phyloP scores from a whole-genome alignment of 768 basidiomycete species.

The Termitomyces titanicus region DNA sequence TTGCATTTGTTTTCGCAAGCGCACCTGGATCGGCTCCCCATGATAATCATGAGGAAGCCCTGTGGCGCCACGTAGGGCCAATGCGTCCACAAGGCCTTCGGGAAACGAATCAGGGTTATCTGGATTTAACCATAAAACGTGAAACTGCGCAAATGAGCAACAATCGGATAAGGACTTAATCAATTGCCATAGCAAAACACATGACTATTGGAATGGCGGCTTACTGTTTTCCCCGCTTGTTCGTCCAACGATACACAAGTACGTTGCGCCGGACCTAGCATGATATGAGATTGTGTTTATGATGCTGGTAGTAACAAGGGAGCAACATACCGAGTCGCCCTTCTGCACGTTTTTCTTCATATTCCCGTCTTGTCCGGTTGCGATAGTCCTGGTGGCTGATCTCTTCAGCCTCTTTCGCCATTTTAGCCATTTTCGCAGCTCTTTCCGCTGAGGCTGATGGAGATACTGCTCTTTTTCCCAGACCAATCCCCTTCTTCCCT shows the following conservation, averaged over 20 bases:
- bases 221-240: slow-evolving; percentile 55
- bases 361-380: slow-evolving; percentile 67
- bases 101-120: slow-evolving; percentile 64
- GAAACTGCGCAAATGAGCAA: slow-evolving; percentile 50
- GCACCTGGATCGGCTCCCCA: slow-evolving; percentile 38
- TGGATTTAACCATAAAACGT: slow-evolving; percentile 77
- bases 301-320: neutral
- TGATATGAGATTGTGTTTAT: neutral
- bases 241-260: slow-evolving; percentile 79
- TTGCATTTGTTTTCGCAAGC: slow-evolving; percentile 72
- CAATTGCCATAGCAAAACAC: slow-evolving; percentile 2
- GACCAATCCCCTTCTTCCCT: slow-evolving; percentile 81
- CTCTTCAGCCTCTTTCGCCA: slow-evolving; percentile 69
- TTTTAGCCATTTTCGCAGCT: slow-evolving; percentile 73
- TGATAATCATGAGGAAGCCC: slow-evolving; percentile 20
- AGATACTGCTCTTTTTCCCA: slow-evolving; percentile 64
- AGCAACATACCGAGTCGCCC: slow-evolving; percentile 48
- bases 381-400: slow-evolving; percentile 58
- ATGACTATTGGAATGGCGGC: neutral
- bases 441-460: slow-evolving; percentile 58
- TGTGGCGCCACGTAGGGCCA: slow-evolving; percentile 36
- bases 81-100: slow-evolving; percentile 53
- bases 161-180: neutral
- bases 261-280: slow-evolving; percentile 55
- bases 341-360: slow-evolving; percentile 73